Evolutionary conservation across 2,329 filamentous ascomycete genomes (phyloP), one percentile per base, ranked within the genome.

Genomic region (Colletotrichum noveboracense): DNA sequence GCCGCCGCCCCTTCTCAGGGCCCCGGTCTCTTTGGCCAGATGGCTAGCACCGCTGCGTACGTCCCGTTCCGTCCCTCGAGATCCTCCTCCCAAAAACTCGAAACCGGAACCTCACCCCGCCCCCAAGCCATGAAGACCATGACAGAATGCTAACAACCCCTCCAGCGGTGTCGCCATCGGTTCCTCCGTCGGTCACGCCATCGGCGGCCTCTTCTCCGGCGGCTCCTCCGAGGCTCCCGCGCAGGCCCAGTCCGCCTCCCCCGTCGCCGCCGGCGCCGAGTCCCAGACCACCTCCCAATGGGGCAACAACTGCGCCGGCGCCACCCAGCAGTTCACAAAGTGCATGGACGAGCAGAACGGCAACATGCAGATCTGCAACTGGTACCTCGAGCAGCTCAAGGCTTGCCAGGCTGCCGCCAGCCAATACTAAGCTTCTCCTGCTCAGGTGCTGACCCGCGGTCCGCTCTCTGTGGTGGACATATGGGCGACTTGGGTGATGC

Each of bases 381-480:
- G 96, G 96, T 99, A 99, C 86, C 88, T 99, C 81, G 97, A 99
- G 86, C 96, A 99, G 91, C 90, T 99, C 86, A 96, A 96, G 90
- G 94, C 94, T 72, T 96, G 94, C 90, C 94, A 96, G 89, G 88
- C 91, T 78, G 94, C 95, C 80, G 93, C 94, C 71, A 92, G 89
- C 86, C 92, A 88, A 80, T 95, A 95, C 87, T 95, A 92, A 84
- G 76, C 71, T 38, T 24, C 14, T n/a, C 7, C 9, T 64, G 6
- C 13, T 21, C 3, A 26, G 48, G n/a, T 67, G 30, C 26, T 21
- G 32, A 66, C 6, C 5, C 9, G 28, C 26, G 6, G 26, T 48
- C 43, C 43, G 43, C 43, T 24, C 24, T 24, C 24, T 24, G 24
- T 24, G 24, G 24, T 24, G 24, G 24, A 24, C 24, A 24, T 24